These are phyloP conservation scores for Castanea crenata DNA, from an alignment of 306 rosid species.

Conservation along the genomic window DNA sequence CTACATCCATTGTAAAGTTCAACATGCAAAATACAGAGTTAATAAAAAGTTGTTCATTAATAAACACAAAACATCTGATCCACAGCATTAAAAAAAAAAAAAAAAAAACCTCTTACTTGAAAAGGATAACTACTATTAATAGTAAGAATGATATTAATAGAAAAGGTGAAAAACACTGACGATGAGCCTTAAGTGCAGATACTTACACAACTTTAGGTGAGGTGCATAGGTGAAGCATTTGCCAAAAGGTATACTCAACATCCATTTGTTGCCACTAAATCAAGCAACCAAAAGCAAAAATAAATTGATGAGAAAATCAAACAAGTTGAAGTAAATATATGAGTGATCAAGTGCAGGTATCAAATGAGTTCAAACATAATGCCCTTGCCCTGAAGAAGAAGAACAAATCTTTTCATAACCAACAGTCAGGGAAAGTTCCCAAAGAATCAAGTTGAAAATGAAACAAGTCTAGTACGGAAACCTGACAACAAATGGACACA, in stretches of 20 bases:
- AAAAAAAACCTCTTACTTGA: neutral
- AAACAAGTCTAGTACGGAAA: neutral
- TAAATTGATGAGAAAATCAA: slow-evolving; percentile 17
- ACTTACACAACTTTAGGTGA: slow-evolving; percentile 99
- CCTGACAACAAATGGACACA: neutral
- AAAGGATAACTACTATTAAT: neutral
- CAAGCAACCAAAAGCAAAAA: slow-evolving; percentile 6
- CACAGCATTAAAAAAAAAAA: neutral
- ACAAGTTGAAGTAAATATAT: neutral
- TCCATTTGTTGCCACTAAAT: slow-evolving; percentile 99
- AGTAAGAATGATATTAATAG: neutral
- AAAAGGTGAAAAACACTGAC: neutral
- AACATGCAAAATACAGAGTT: slow-evolving; percentile 40
- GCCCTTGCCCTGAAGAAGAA: neutral
- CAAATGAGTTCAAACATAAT: neutral
- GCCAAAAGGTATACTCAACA: slow-evolving; percentile 97
- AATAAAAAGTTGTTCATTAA: slow-evolving; percentile 9
- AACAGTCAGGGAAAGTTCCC: neutral
- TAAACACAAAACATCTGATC: neutral
- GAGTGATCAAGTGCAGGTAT: neutral
- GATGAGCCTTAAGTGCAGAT: slow-evolving; percentile 15
- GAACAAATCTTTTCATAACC: neutral
- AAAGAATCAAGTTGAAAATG: neutral
- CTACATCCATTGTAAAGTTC: slow-evolving; percentile 59
- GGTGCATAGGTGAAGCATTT: slow-evolving; percentile 97